Conservation (phyloP, 805 yeast species). For the Isabelozyma heimii region DNA sequence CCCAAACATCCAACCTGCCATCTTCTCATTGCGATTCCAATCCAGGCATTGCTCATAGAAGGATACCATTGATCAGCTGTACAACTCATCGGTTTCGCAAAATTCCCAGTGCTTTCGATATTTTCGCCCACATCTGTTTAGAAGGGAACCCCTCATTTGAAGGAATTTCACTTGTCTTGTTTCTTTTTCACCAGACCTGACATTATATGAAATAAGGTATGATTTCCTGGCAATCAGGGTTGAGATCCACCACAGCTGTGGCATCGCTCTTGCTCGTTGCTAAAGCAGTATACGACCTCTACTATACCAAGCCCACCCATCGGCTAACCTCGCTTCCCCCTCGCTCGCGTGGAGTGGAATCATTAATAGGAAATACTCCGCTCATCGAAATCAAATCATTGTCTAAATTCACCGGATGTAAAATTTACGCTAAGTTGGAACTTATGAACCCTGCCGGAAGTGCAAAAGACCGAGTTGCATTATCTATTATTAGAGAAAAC, state of each 20-base stretch:
- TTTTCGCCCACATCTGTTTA: too few species aligned
- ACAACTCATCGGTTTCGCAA: too few species aligned
- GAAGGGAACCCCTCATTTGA: too few species aligned
- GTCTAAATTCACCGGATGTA: slow-evolving; percentile 71
- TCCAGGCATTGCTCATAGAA: too few species aligned
- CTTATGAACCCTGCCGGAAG: slow-evolving; percentile 90
- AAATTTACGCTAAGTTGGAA: slow-evolving; percentile 84
- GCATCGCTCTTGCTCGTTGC: neutral
- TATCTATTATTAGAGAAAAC: slow-evolving; percentile 72
- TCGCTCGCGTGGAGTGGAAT: slow-evolving; percentile 57
- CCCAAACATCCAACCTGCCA: too few species aligned
- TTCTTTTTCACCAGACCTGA: neutral
- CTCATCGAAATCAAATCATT: slow-evolving; percentile 70
- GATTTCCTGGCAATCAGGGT: neutral
- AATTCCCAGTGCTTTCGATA: too few species aligned
- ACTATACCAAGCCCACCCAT: slow-evolving; percentile 1
- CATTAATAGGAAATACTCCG: slow-evolving; percentile 89
- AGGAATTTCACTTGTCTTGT: neutral
- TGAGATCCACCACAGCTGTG: neutral
- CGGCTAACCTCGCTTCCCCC: slow-evolving; percentile 22
- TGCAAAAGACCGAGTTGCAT: slow-evolving; percentile 92
- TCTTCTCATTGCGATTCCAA: too few species aligned
- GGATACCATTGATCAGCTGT: too few species aligned
- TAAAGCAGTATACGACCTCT: neutral
- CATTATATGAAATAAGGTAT: neutral